Evolutionary conservation across 192 early-diverging fungal genomes (phyloP), one percentile per base, ranked within the genome.

Genomic region (Backusella circina): DNA sequence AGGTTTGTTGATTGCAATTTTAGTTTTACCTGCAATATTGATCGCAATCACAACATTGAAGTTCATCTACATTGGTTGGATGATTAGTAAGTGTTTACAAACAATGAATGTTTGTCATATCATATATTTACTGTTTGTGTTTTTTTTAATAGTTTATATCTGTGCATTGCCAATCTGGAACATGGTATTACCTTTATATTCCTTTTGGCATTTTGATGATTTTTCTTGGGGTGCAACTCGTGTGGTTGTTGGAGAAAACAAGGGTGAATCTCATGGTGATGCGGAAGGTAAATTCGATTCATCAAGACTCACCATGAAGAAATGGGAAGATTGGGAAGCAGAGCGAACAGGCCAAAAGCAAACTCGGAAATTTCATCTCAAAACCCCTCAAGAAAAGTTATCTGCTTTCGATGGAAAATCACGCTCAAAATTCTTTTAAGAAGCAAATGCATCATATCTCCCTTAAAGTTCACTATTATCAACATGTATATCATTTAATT

Each of bases 201-300:
- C 95, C 6, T 97, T 93, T 84, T 97, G 95, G 95, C 93, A 96
- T 81, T 96, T 96, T 84, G 94, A 95, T 79, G 95, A 97, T 75
- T 97, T 97, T 69, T 90, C 89, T 38, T 96, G 94, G 93, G 94
- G 93, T 18, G 88, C 90, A 32, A 94, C 93, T 16, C 89, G 93
- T 39, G 90, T 89, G 65, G 91, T 94, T 15, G 86, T 85, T 37
- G 92, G 92, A 66, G 91, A 92, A 74, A 86, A 83, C 73, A 90
- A 89, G 41, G 88, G 85, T 33, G 87, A 88, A 39, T 89, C 86
- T 75, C 95, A 98, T 69, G 89, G 91, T 32, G 83, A 85, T 64
- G 78, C 79, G 5, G 91, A 89, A 18, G 95, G 94, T 47, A 88
- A 86, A 50, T 97, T 97, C 83, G 94, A 96, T 75, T 80, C 79